phyloP scores from a whole-genome alignment of 2,329 filamentous ascomycete genomes.

The Cordyceps javanica region DNA sequence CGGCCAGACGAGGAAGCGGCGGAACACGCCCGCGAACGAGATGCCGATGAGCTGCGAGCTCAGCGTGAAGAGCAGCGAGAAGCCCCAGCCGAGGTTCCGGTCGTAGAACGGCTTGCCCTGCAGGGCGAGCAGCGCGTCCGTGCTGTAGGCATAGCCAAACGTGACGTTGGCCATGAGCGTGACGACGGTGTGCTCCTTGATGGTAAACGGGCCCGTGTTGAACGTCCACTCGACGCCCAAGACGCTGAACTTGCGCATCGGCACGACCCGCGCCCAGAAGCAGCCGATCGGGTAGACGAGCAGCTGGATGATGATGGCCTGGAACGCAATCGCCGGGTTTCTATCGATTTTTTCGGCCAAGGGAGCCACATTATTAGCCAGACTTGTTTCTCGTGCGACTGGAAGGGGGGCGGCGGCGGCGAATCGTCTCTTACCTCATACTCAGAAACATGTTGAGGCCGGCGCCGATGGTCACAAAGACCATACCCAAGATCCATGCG shows the following conservation, averaged over 20 bases:
- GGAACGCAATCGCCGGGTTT: conserved; percentile 34
- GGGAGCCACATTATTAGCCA: not conserved
- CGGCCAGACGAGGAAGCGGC: conserved; percentile 52
- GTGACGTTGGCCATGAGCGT: conserved; percentile 50
- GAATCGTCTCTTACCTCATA: conserved; percentile 26
- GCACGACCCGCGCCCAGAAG: conserved; percentile 36
- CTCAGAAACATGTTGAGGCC: conserved; percentile 42
- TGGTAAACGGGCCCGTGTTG: conserved; percentile 44
- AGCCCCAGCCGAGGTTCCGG: conserved; percentile 46
- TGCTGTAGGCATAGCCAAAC: conserved; percentile 38
- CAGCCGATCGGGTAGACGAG: conserved; percentile 38
- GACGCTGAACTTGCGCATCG: conserved; percentile 32
- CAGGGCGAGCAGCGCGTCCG: conserved; percentile 36
- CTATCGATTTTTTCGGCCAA: not conserved
- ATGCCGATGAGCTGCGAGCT: conserved; percentile 56
- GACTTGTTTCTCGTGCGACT: not conserved
- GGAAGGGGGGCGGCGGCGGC: too few species aligned
- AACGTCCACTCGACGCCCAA: conserved; percentile 38
- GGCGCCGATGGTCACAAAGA: conserved; percentile 39
- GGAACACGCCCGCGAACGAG: conserved; percentile 50
- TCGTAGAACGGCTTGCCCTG: conserved; percentile 38
- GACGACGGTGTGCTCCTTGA: conserved; percentile 48
- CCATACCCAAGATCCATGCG: conserved; percentile 38
- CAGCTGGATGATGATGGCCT: conserved; percentile 32
- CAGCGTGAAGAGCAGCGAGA: conserved; percentile 50